Percentiles rank a stretch among this genome's conserved stretches.
Evolutionary conservation across 2,329 filamentous ascomycete genomes (phyloP).

Genomic region (Ophiostoma australiae): DNA sequence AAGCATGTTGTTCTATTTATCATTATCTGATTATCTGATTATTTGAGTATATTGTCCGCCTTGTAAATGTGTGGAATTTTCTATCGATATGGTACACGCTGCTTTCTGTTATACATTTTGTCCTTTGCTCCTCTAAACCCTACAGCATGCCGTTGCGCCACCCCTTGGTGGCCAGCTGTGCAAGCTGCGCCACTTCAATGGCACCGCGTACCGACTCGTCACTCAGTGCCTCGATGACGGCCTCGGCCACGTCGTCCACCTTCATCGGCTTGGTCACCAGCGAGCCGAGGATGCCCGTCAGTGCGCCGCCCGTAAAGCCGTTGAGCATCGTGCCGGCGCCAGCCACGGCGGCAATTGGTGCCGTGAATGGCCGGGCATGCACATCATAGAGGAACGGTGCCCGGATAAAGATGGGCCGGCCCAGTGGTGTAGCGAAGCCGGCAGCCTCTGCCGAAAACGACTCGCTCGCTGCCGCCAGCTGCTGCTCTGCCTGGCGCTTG

Average conservation of each 20-base stretch:
- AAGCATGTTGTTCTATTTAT: conserved; percentile 10
- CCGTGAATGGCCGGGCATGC: conserved; percentile 69
- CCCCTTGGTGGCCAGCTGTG: conserved; percentile 70
- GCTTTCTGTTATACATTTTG: conserved; percentile 12
- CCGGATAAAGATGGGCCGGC: conserved; percentile 73
- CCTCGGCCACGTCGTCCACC: conserved; percentile 81
- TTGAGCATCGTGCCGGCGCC: conserved; percentile 74
- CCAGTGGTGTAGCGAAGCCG: conserved; percentile 62
- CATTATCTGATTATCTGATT: not conserved
- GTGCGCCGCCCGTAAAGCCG: conserved; percentile 65
- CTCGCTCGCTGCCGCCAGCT: conserved; percentile 41
- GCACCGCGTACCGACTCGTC: conserved; percentile 69
- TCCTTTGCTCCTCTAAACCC: conserved; percentile 26
- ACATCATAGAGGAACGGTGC: conserved; percentile 86
- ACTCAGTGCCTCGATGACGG: conserved; percentile 78
- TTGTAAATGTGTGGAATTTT: not conserved
- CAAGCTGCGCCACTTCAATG: conserved; percentile 74
- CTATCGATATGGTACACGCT: conserved; percentile 4
- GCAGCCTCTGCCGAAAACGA: conserved; percentile 42
- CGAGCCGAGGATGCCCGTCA: conserved; percentile 73
- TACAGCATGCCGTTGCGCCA: conserved; percentile 91
- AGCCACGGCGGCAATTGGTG: conserved; percentile 76
- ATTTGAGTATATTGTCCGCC: not conserved
- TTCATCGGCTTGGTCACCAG: conserved; percentile 82
- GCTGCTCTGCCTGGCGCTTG: conserved; percentile 79